phyloP scores from a whole-genome alignment of 1,139 yeast species.

The Hemisphaericaspora subhashii region DNA sequence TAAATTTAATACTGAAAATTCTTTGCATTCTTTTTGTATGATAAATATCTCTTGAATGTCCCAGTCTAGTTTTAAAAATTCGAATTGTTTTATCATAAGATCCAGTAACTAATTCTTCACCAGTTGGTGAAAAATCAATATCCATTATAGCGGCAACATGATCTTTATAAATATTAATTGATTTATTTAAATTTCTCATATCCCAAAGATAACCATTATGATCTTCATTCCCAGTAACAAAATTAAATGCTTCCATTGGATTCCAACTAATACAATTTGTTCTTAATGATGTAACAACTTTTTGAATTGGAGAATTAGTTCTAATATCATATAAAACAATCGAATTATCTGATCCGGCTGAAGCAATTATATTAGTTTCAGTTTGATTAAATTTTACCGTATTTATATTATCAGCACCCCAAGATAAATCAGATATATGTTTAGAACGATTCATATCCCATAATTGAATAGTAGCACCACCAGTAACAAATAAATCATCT shows the following conservation, averaged over 20 bases:
- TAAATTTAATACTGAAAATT: constrained; percentile 76
- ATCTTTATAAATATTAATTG: constrained; percentile 85
- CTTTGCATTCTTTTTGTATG: constrained; percentile 98
- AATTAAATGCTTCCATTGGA: constrained; percentile 95
- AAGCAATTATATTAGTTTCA: constrained; percentile 85
- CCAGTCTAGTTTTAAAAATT: constrained; percentile 71
- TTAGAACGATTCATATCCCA: constrained; percentile 87
- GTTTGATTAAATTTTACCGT: constrained; percentile 86
- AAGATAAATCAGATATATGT: constrained; percentile 73
- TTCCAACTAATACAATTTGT: constrained; percentile 92
- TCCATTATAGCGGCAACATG: constrained; percentile 97
- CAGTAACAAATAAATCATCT: constrained; percentile 80
- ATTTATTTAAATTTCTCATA: constrained; percentile 83
- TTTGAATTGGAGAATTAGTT: constrained; percentile 91
- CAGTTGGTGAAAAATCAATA: constrained; percentile 94
- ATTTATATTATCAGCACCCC: constrained; percentile 94
- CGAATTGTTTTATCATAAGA: constrained; percentile 93
- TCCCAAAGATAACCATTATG: constrained; percentile 95
- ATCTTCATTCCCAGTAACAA: constrained; percentile 92
- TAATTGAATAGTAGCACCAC: constrained; percentile 82
- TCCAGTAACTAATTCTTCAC: constrained; percentile 93
- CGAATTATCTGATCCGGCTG: constrained; percentile 91
- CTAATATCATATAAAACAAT: constrained; percentile 87
- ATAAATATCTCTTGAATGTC: constrained; percentile 92
- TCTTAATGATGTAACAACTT: constrained; percentile 77